Evolutionary conservation across 169 alveolate genomes (phyloP).

Genomic region (Cryptosporidium meleagridis): DNA sequence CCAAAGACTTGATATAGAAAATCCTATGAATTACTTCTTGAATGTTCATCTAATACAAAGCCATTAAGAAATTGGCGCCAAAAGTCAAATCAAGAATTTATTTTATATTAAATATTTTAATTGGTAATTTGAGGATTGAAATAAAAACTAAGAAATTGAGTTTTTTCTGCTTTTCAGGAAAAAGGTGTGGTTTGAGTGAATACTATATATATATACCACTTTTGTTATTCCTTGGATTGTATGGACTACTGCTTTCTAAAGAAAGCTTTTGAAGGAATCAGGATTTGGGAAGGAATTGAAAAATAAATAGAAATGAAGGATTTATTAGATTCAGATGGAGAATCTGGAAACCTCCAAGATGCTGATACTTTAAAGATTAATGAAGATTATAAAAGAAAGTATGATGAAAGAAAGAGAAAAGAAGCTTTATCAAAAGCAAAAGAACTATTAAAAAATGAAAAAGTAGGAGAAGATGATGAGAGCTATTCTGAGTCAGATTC

Average conservation of each 20-base stretch:
- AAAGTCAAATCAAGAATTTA: slow-evolving; percentile 14
- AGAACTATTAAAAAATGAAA: slow-evolving; percentile 12
- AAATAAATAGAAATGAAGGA: slow-evolving; percentile 19
- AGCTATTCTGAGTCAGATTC: slow-evolving; percentile 4
- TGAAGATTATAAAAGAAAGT: slow-evolving; percentile 34
- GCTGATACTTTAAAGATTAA: not conserved
- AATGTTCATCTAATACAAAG: not conserved
- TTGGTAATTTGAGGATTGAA: not conserved
- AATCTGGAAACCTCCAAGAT: not conserved
- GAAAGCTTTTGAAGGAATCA: not conserved
- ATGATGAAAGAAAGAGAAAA: slow-evolving; percentile 50
- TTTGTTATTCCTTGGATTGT: too few species aligned
- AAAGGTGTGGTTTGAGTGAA: too few species aligned
- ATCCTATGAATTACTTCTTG: too few species aligned
- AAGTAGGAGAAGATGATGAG: slow-evolving; percentile 12
- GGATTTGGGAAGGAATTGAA: not conserved
- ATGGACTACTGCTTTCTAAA: not conserved
- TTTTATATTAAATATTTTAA: not conserved
- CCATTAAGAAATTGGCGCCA: not conserved
- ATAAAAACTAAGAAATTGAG: not conserved
- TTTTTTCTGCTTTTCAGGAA: too few species aligned
- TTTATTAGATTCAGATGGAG: slow-evolving; percentile 32
- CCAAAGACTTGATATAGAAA: not conserved
- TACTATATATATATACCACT: not conserved
- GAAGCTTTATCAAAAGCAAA: slow-evolving; percentile 68